phyloP scores from a whole-genome alignment of 164 flowering plant genomes.

The Macadamia integrifolia region DNA sequence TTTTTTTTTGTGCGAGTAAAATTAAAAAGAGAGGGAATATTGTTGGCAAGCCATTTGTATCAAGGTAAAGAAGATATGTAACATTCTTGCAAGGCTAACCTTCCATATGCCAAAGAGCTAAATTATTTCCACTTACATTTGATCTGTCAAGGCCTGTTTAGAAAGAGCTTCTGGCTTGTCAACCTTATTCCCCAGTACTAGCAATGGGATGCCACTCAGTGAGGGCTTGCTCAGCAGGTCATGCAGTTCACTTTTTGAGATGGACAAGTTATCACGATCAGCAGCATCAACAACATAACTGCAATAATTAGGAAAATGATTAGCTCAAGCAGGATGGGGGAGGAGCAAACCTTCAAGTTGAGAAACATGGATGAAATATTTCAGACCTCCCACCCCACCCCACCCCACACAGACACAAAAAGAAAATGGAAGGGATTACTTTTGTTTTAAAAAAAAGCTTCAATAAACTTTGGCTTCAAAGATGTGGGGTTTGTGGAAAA shows the following conservation, averaged over 20 bases:
- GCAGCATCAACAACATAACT: constrained; percentile 90
- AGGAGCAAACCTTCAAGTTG: too few species aligned
- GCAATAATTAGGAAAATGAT: constrained; percentile 15
- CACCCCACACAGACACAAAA: too few species aligned
- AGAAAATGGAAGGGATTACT: too few species aligned
- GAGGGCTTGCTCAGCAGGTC: constrained; percentile 74
- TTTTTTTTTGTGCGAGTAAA: neutral
- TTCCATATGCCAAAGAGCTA: neutral
- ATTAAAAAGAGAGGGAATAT: neutral
- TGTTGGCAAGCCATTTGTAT: neutral
- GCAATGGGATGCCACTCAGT: constrained; percentile 65
- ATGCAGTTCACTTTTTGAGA: constrained; percentile 70
- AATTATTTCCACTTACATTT: constrained; percentile 45
- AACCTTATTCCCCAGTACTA: constrained; percentile 79
- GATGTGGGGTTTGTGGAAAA: too few species aligned
- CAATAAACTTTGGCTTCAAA: too few species aligned
- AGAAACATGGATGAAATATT: too few species aligned
- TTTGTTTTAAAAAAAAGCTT: too few species aligned
- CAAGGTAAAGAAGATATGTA: neutral
- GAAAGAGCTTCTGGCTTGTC: constrained; percentile 68
- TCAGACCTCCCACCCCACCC: too few species aligned
- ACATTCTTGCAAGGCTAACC: neutral
- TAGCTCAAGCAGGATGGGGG: neutral
- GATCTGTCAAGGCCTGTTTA: constrained; percentile 53
- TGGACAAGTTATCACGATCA: constrained; percentile 60